Evolutionary conservation across 768 basidiomycete species (phyloP).

Genomic region (Auricularia heimuer): DNA sequence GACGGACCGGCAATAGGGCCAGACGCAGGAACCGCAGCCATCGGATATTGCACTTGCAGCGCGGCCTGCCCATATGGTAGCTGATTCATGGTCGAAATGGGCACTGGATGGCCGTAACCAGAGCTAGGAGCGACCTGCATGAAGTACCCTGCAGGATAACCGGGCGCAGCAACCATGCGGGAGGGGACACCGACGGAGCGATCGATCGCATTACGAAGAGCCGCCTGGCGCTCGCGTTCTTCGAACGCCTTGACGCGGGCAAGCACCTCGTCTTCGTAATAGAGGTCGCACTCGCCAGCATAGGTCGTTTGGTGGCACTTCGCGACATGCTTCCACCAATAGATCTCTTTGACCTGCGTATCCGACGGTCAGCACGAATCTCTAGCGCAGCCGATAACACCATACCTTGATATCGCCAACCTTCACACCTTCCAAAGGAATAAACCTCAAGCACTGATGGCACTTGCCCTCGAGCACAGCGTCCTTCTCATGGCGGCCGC

Average conservation of each 20-base stretch:
- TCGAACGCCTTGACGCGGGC: conserved; percentile 4
- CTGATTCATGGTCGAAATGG: not conserved
- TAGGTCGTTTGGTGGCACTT: conserved; percentile 55
- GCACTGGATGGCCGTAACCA: not conserved
- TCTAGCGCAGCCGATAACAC: too few species aligned
- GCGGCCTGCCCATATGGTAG: not conserved
- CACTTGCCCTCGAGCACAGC: conserved; percentile 62
- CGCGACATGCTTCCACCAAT: conserved; percentile 84
- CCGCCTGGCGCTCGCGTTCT: not conserved
- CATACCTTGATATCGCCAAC: conserved; percentile 59
- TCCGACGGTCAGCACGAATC: too few species aligned
- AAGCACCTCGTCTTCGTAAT: conserved; percentile 40
- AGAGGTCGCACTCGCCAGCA: conserved; percentile 47
- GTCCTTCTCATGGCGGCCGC: conserved; percentile 48
- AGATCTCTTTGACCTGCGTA: conserved; percentile 56
- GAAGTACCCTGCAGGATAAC: too few species aligned
- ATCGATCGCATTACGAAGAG: not conserved
- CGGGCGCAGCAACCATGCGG: too few species aligned
- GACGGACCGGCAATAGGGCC: too few species aligned
- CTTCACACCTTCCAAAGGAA: conserved; percentile 64
- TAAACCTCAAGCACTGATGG: conserved; percentile 68
- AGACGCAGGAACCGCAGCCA: too few species aligned
- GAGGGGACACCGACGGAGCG: too few species aligned
- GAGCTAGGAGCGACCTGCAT: not conserved
- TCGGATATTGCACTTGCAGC: too few species aligned